These are phyloP conservation scores for Candolleomyces eurysporus DNA, from an alignment of 768 basidiomycete genomes.

Conservation along the genomic window DNA sequence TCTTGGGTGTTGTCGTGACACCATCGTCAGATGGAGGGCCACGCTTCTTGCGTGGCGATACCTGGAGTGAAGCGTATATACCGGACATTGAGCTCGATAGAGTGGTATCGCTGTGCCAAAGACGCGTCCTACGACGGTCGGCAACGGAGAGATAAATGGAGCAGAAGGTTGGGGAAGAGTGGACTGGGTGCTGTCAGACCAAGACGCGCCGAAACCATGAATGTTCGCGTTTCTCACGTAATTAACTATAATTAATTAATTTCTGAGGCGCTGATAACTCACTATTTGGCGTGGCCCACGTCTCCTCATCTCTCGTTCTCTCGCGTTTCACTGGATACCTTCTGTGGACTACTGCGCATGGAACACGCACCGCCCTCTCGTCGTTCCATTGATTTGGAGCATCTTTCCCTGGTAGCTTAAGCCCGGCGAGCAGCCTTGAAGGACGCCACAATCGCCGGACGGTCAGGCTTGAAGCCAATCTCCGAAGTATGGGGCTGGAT, in stretches of 20 bases:
- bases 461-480: too few relatives aligned
- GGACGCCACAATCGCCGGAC: too few relatives aligned
- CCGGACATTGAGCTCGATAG: constrained; percentile 44
- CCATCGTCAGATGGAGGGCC: constrained; percentile 55
- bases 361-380: too few relatives aligned
- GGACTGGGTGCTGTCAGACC: neutral
- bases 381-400: too few relatives aligned
- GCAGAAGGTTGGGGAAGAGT: neutral
- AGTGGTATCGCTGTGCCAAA: constrained; percentile 18
- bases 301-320: neutral
- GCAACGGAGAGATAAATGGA: neutral
- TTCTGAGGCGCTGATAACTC: too few relatives aligned
- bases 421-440: too few relatives aligned
- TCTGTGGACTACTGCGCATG: too few relatives aligned
- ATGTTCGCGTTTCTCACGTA: neutral
- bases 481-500: too few relatives aligned
- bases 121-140: constrained; percentile 22
- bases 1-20: constrained; percentile 63
- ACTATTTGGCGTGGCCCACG: neutral
- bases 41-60: constrained; percentile 74
- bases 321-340: neutral
- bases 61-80: constrained; percentile 56
- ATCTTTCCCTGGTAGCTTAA: too few relatives aligned
- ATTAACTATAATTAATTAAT: too few relatives aligned
- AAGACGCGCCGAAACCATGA: constrained; percentile 2